Evolutionary conservation across 1,284 basidiomycete genomes (phyloP).

Genomic region (Tranzscheliella williamsii): DNA sequence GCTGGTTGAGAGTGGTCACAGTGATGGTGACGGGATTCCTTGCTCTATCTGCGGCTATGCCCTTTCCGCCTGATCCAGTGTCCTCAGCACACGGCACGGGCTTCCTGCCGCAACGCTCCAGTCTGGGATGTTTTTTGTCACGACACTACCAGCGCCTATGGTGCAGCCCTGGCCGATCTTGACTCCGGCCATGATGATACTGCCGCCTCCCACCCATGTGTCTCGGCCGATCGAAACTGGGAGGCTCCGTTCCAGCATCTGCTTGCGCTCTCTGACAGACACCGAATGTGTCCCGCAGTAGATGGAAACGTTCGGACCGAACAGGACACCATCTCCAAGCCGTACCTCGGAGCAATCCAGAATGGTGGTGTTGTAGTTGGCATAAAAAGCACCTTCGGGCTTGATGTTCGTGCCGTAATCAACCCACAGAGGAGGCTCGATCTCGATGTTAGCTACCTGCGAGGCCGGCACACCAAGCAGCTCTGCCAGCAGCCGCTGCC

Average conservation of each 20-base stretch:
- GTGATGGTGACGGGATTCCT: too few relatives aligned
- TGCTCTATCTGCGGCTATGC: conserved; percentile 6
- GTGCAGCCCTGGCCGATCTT: conserved; percentile 64
- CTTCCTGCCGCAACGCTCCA: conserved; percentile 64
- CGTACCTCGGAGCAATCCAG: conserved; percentile 45
- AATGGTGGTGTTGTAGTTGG: conserved; percentile 49
- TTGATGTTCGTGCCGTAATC: conserved; percentile 55
- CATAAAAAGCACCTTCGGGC: conserved; percentile 47
- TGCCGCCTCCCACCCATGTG: conserved; percentile 62
- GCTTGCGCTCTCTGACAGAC: conserved; percentile 35
- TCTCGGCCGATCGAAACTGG: conserved; percentile 45
- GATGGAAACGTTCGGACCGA: conserved; percentile 49
- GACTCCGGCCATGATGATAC: conserved; percentile 63
- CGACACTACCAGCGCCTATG: conserved; percentile 64
- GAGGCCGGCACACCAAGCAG: conserved; percentile 10
- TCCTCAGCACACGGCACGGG: conserved; percentile 63
- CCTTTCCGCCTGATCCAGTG: conserved; percentile 36
- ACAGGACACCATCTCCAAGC: conserved; percentile 45
- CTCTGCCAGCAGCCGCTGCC: conserved; percentile 18
- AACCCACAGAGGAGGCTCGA: conserved; percentile 36
- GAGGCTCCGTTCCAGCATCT: conserved; percentile 42
- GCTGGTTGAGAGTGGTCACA: too few relatives aligned
- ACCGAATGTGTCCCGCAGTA: conserved; percentile 50
- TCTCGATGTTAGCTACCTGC: conserved; percentile 7
- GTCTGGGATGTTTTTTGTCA: conserved; percentile 63